These are phyloP conservation scores for Vaccinium corymbosum DNA, from an alignment of 148 eudicot species.

Conservation along the genomic window DNA sequence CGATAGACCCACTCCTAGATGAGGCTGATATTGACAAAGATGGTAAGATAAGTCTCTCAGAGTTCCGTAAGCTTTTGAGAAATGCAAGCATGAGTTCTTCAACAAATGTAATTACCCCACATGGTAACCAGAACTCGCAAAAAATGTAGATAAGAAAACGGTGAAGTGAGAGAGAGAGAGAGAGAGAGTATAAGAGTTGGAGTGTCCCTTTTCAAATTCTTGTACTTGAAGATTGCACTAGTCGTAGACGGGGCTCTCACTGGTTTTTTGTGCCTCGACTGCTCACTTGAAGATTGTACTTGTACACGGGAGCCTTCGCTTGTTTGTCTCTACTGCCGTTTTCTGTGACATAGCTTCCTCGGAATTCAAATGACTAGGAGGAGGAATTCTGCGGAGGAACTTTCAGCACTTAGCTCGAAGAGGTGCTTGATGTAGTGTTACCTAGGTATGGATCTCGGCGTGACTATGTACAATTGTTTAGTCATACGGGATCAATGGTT, in stretches of 20 bases:
- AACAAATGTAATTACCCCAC: constrained; percentile 31
- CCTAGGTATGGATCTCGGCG: neutral
- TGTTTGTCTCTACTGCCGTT: no score
- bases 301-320: neutral
- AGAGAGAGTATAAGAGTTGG: neutral
- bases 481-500: neutral
- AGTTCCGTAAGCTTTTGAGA: constrained; percentile 81
- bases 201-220: neutral
- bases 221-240: constrained; percentile 5
- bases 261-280: neutral
- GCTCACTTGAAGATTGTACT: neutral
- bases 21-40: constrained; percentile 93
- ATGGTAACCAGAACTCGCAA: neutral
- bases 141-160: neutral
- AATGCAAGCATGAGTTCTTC: constrained; percentile 68
- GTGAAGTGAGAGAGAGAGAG: neutral
- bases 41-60: constrained; percentile 82
- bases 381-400: no score
- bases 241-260: neutral
- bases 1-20: constrained; percentile 81
- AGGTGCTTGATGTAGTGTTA: no score
- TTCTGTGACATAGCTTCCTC: no score
- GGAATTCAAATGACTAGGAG: no score
- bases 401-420: no score
- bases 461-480: neutral